Evolutionary conservation across 768 basidiomycete species (phyloP), one percentile per base, ranked within the genome.

Genomic region (Gymnopilus dilepis): DNA sequence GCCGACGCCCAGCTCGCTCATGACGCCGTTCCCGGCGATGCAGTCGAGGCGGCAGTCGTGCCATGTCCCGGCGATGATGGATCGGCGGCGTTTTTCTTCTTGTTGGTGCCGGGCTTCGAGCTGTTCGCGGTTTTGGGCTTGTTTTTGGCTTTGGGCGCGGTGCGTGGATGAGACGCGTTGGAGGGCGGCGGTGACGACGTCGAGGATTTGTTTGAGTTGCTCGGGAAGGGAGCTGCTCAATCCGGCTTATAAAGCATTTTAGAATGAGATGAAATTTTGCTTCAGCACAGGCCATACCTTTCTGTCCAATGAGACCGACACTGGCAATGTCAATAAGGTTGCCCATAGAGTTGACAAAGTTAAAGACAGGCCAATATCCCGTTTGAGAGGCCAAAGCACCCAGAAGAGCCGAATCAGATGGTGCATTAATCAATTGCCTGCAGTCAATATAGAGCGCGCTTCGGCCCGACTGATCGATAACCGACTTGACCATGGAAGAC

Each of bases 271-370:
- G 22, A 45, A 38, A 22, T 9, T 58, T 34, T 17, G n/a, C n/a
- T 28, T 48, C n/a, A 26, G 17, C 28, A 57, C n/a, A 8, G 17
- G 37, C 51, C 74, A 6, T 56, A 90, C 93, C 86, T 78, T 98
- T 98, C 70, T 97, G 94, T 2, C 97, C 97, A 66, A 97, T 97
- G n/a, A 99, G 70, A 1, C 96, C 96, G 42, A 95, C 85, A 60
- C 89, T 90, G 1, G 94, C 95, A n/a, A 99, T 82, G 71, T 99
- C 97, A 62, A 98, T 86, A 59, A 99, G 76, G 63, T 85, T 90
- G 67, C 85, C 91, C 70, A 94, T 75, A 0, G 91, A 94, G 67
- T 89, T 88, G 51, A 94, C 77, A 76, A 95, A 91, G 4, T 89
- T 89, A 75, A 97, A 96, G 6, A 94, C 82, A 4, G 95, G 96